A percentile compares a stretch with the other conserved stretches of the same genome.
Conservation (phyloP, 192 early-diverging fungal genomes). For the Mortierella antarctica region DNA sequence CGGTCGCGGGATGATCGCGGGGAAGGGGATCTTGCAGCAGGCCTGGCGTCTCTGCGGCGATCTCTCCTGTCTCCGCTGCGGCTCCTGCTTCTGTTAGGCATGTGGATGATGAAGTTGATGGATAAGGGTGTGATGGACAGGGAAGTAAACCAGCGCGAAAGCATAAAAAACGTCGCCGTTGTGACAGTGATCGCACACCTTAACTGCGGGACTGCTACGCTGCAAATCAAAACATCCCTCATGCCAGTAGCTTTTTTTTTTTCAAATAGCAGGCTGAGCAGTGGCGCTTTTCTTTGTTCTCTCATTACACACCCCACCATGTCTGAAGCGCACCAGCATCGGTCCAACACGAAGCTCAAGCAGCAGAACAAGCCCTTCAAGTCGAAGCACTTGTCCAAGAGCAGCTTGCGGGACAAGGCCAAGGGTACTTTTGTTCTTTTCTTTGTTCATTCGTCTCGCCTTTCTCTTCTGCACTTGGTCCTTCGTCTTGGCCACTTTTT, state of each 20-base stretch:
- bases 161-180: not conserved
- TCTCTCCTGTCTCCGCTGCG: constrained; percentile 27
- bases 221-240: constrained; percentile 8
- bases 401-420: constrained; percentile 76
- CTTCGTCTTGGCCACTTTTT: not conserved
- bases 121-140: not conserved
- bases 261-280: not conserved
- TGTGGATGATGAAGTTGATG: constrained; percentile 4
- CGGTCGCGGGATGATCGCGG: constrained; percentile 19
- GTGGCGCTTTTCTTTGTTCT: constrained; percentile 7
- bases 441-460: not conserved
- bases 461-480: constrained; percentile 1
- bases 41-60: constrained; percentile 11
- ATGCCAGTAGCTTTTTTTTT: constrained; percentile 12
- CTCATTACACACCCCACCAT: constrained; percentile 25
- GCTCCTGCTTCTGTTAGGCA: constrained; percentile 33
- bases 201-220: not conserved
- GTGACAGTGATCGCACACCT: not conserved
- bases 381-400: constrained; percentile 89
- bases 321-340: constrained; percentile 52
- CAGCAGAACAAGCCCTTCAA: constrained; percentile 98
- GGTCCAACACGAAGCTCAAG: constrained; percentile 74
- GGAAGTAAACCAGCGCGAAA: too few species aligned
- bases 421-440: constrained; percentile 68
- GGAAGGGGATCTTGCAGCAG: constrained; percentile 14